Base-by-base conservation (phyloP, 2,329 filamentous ascomycete species). In the Huntiella savannae region DNA sequence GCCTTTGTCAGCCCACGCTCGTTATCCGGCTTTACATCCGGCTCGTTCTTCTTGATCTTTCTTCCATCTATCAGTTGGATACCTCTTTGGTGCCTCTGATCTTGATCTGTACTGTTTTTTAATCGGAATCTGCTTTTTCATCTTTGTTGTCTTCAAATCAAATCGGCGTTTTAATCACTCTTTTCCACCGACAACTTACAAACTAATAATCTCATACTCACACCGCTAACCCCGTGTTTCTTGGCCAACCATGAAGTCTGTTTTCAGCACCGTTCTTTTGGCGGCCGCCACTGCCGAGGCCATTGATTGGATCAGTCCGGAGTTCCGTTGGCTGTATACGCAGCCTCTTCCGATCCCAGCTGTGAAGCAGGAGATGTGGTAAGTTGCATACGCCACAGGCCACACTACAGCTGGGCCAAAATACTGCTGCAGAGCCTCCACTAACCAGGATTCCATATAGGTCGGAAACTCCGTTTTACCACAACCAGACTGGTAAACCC, bases 281-380 rank as follows among this genome's bases (percentile, higher is more conserved):
- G 45, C 35, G 12, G 45, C 45, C 16, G 37, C 35, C 12, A 33
- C 41, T 33, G 48, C 38, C 10, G 34, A 47, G 8, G 43, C 43
- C 45, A 39, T 39, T 28, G 47, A 52, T 40, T 52, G 51, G 51
- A 45, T 51, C 11, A 51, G 51, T 22, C 49, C 51, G 5, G 47
- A 45, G 19, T 52, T 49, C 34, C 38, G 33, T 32, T 46, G 45
- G 47, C 17, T 52, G n/a, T 52, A 49, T 38, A 38, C 41, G 19
- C 35, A 47, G 39, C 58, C 65, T 5, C 58, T 71, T 2, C 66
- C 67, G 1, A 64, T 67, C 32, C 62, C 65, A 4, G 62, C 66
- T 1, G 49, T 63, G 3, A 67, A 60, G 36, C 58, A 62, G 4
- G 60, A 60, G 45, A 58, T 59, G 61, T 69, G 55, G 52, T 63